Evolutionary conservation across 306 rosid species (phyloP), one percentile per base, ranked within the genome.

Genomic region (Cucurbita ficifolia): DNA sequence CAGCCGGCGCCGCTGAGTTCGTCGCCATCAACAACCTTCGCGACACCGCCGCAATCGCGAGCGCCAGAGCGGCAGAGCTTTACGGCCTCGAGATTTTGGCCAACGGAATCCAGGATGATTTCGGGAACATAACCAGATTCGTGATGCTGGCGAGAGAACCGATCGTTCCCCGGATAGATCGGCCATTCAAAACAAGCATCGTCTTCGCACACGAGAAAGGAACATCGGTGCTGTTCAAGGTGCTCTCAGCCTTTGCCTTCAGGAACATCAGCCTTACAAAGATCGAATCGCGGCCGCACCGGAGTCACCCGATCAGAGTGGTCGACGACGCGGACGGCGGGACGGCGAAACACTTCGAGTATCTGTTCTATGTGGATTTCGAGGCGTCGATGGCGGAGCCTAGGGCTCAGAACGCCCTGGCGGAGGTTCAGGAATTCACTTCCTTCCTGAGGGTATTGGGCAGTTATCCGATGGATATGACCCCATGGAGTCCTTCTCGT

Each of bases 191-290:
- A 74, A 95, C 99, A 0, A 91, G 97, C 82, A 91, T 91, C 13
- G 99, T 95, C n/a, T 95, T 95, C 79, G 99, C 97, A 0, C 99
- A 89, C 77, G 99, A 89, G 29, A 84, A 91, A 13, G 99, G 99
- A 1, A 95, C 95, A 0, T 95, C 99, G 8, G 97, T 91, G 3
- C 87, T 95, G 38, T 95, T 95, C 89, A 91, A 95, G 80, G 99
- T 91, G 6, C 72, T 95, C 0, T 91, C 99, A 5, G 92, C 97
- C 0, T 95, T 95, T 10, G 99, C 99, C 1, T 91, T 91, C 74
- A 56, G 99, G 60, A 88, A 95, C 84, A 95, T 95, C 0, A 95
- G 96, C 64, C 49, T 95, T 80, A 95, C 99, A 18, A 95, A 95
- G 92, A 95, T 95, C 52, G 99, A 95, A 36, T 89, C 97, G 1